These are phyloP conservation scores for Medicago arabica DNA, from an alignment of 306 rosid species.

Conservation along the genomic window DNA sequence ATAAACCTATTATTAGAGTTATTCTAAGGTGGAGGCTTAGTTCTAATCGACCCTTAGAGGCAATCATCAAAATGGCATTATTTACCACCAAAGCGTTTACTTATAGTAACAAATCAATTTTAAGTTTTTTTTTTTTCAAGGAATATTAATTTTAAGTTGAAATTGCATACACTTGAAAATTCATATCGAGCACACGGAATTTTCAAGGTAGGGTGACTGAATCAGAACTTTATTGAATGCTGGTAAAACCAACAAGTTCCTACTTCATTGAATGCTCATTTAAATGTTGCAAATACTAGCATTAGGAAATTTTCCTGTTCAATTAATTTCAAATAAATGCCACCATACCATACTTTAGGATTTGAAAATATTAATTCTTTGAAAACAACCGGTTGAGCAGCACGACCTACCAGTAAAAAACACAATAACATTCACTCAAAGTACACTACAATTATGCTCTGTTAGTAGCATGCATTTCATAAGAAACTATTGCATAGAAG, in stretches of 20 bases:
- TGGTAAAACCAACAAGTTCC: not conserved
- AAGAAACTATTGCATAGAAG: not conserved
- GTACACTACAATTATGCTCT: not conserved
- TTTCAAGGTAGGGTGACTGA: not conserved
- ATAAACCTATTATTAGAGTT: no score
- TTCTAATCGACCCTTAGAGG: no score
- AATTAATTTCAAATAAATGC: not conserved
- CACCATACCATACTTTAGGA: not conserved
- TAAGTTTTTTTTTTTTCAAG: no score
- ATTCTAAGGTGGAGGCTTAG: no score
- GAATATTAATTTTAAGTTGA: not conserved
- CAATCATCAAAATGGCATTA: not conserved
- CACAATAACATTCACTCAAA: not conserved
- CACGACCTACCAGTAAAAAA: not conserved
- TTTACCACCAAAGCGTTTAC: no score
- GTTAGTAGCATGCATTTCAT: not conserved
- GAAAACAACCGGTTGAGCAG: slow-evolving; percentile 24
- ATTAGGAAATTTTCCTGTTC: not conserved
- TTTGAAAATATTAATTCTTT: not conserved
- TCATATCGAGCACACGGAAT: not conserved
- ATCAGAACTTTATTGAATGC: not conserved
- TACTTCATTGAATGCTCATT: not conserved
- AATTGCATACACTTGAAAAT: not conserved
- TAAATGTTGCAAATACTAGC: not conserved
- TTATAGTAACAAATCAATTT: no score